A percentile compares a stretch with the other conserved stretches of the same genome.
phyloP scores from a whole-genome alignment of 1,139 yeast genomes.

The Yamadazyma membranifaciens region DNA sequence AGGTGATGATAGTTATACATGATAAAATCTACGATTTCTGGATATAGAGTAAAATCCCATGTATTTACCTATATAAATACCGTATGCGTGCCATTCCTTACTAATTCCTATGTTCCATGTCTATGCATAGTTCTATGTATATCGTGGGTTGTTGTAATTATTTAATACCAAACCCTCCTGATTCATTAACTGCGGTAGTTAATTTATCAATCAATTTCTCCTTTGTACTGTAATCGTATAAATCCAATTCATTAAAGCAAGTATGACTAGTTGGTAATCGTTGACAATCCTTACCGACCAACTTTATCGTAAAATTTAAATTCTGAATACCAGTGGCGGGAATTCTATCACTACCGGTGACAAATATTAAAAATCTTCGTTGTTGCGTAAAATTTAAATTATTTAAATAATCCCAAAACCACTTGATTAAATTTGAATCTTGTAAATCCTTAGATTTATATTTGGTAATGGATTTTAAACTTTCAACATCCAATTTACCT shows the following conservation, averaged over 20 bases:
- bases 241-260: conserved; percentile 84
- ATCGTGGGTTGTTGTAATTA: too few relatives aligned
- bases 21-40: too few relatives aligned
- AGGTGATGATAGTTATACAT: too few relatives aligned
- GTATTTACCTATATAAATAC: neutral
- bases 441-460: conserved; percentile 32
- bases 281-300: conserved; percentile 49
- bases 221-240: conserved; percentile 60
- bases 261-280: conserved; percentile 86
- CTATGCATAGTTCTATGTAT: too few relatives aligned
- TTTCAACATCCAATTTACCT: conserved; percentile 62
- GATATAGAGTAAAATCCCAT: too few relatives aligned
- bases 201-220: conserved; percentile 58
- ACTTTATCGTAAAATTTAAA: conserved; percentile 63
- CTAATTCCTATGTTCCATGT: neutral
- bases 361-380: conserved; percentile 65
- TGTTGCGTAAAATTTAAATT: conserved; percentile 48
- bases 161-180: conserved; percentile 83
- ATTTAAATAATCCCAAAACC: conserved; percentile 85
- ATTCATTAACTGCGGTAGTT: conserved; percentile 65
- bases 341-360: conserved; percentile 87
- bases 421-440: conserved; percentile 42
- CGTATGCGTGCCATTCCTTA: neutral
- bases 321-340: conserved; percentile 91
- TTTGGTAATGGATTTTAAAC: conserved; percentile 67